Percentiles rank a stretch among this genome's conserved stretches.
phyloP scores from a whole-genome alignment of 306 rosid species.

The Boehmeria nivea region DNA sequence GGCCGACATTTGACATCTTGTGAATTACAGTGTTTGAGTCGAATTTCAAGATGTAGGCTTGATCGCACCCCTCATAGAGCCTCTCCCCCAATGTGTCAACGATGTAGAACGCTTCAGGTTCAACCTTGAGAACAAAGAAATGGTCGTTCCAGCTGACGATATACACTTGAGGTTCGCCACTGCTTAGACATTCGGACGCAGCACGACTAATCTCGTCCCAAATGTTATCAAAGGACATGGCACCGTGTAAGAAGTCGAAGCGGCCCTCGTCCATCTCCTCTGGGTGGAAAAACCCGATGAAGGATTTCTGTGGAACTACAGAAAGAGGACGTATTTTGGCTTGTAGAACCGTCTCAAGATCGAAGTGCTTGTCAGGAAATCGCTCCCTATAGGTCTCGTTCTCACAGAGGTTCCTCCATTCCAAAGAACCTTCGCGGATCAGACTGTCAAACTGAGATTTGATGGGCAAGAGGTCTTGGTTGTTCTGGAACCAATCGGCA shows the following conservation, averaged over 20 bases:
- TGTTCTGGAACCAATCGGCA: slow-evolving; percentile 92
- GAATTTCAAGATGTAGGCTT: slow-evolving; percentile 85
- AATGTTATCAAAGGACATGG: slow-evolving; percentile 94
- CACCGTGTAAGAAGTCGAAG: slow-evolving; percentile 83
- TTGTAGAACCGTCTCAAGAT: slow-evolving; percentile 88
- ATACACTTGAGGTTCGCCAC: slow-evolving; percentile 58
- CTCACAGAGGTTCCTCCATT: slow-evolving; percentile 93
- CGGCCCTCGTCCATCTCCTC: slow-evolving; percentile 90
- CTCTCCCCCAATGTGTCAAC: slow-evolving; percentile 96
- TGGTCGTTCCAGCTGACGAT: slow-evolving; percentile 98
- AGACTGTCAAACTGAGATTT: slow-evolving; percentile 93
- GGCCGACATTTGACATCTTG: slow-evolving; percentile 39
- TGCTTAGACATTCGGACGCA: slow-evolving; percentile 41
- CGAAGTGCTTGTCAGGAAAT: slow-evolving; percentile 96
- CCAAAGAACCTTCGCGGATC: slow-evolving; percentile 87
- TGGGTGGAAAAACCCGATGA: slow-evolving; percentile 93
- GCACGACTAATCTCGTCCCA: slow-evolving; percentile 90
- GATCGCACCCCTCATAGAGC: slow-evolving; percentile 92
- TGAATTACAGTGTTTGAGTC: slow-evolving; percentile 54
- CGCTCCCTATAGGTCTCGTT: slow-evolving; percentile 68
- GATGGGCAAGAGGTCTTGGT: slow-evolving; percentile 73
- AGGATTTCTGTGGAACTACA: slow-evolving; percentile 65
- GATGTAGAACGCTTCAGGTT: slow-evolving; percentile 76
- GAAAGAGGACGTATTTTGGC: slow-evolving; percentile 89
- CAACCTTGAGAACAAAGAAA: slow-evolving; percentile 94